phyloP scores from a whole-genome alignment of 768 basidiomycete species.

The Sarcodon sp. region DNA sequence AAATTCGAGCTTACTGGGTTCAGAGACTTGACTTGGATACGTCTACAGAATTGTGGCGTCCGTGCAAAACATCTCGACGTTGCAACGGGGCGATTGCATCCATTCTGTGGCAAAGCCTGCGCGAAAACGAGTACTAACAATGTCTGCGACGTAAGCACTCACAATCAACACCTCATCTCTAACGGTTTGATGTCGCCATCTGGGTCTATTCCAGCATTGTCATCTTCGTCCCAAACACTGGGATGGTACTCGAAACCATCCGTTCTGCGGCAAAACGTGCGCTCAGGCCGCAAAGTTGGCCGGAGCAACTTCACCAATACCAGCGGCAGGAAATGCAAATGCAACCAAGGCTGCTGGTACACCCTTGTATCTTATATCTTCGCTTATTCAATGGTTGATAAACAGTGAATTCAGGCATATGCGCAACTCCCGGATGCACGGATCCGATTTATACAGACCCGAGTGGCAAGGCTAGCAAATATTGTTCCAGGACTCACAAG shows the following conservation, averaged over 20 bases:
- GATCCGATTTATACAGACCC: constrained; percentile 27
- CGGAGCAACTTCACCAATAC: background rate
- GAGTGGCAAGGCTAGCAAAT: constrained; percentile 28
- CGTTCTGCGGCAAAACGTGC: constrained; percentile 20
- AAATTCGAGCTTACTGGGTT: background rate
- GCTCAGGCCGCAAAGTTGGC: background rate
- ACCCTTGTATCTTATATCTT: background rate
- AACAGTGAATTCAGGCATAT: background rate
- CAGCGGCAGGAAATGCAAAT: background rate
- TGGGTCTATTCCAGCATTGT: constrained; percentile 27
- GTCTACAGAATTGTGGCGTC: background rate
- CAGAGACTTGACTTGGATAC: background rate
- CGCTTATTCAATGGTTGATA: background rate
- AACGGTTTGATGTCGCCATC: background rate
- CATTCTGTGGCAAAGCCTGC: background rate
- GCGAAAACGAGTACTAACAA: background rate
- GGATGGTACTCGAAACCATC: constrained; percentile 44
- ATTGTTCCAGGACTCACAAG: constrained; percentile 39
- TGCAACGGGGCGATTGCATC: background rate
- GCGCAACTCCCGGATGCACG: constrained; percentile 21
- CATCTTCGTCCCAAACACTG: constrained; percentile 41
- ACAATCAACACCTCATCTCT: background rate
- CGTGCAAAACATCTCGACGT: background rate
- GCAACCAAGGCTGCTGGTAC: background rate
- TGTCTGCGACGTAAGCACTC: background rate